Conservation (phyloP, 768 basidiomycete species). For the Strobilomyces confusus region DNA sequence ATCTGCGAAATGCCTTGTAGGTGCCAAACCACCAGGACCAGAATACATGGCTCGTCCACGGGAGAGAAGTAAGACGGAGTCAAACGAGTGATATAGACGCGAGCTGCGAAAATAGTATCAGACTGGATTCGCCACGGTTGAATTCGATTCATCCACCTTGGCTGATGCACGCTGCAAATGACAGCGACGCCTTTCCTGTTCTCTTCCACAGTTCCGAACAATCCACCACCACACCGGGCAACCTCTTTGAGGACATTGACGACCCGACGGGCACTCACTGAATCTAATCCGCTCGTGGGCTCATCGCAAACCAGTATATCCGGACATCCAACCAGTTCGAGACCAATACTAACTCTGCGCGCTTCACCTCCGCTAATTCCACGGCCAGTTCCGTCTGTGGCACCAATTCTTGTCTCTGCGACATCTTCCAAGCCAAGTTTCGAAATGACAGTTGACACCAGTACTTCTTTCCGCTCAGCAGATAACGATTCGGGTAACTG, state of each 20-base stretch:
- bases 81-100: constrained; percentile 81
- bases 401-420: constrained; percentile 63
- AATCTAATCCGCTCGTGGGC: constrained; percentile 80
- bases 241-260: constrained; percentile 74
- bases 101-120: constrained; percentile 42
- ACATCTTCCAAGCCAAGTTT: constrained; percentile 75
- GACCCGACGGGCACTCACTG: constrained; percentile 79
- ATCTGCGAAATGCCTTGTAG: constrained; percentile 61
- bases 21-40: constrained; percentile 69
- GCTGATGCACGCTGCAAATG: constrained; percentile 86
- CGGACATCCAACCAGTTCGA: constrained; percentile 82
- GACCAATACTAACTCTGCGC: constrained; percentile 83
- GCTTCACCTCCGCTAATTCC: constrained; percentile 93
- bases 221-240: constrained; percentile 43
- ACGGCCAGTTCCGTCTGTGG: constrained; percentile 62
- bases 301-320: constrained; percentile 87
- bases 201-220: constrained; percentile 20
- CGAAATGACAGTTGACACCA: constrained; percentile 67
- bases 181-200: constrained; percentile 68
- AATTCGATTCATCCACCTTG: constrained; percentile 45
- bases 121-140: not conserved
- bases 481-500: constrained; percentile 74
- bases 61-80: constrained; percentile 73
- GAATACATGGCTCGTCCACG: constrained; percentile 76
- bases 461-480: constrained; percentile 54